phyloP scores from a whole-genome alignment of 2,329 filamentous ascomycete species.

The Magnaporthiopsis incrustans region DNA sequence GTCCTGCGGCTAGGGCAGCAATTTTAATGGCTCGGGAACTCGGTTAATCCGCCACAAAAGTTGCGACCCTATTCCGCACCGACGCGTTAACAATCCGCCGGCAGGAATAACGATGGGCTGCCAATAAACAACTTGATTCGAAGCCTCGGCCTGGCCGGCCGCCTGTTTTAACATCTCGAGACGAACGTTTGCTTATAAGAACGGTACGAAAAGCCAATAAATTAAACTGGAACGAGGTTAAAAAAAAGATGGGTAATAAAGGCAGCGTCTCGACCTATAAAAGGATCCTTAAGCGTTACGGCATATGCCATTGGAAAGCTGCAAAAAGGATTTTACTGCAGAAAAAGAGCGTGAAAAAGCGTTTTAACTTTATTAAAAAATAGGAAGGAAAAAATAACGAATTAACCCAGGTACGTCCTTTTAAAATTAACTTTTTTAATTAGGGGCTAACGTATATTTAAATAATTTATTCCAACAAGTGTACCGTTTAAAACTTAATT shows the following conservation, averaged over 20 bases:
- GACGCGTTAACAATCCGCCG: neutral
- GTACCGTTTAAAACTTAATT: neutral
- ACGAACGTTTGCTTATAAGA: no score
- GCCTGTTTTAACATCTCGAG: no score
- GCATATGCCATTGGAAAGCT: neutral
- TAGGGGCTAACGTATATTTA: neutral
- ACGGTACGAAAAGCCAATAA: no score
- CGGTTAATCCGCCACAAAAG: neutral
- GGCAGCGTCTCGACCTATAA: no score
- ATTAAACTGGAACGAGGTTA: no score
- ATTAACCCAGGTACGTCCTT: neutral
- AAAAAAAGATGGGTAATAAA: no score
- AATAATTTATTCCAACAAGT: neutral
- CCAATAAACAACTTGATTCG: neutral
- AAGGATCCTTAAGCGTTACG: no score
- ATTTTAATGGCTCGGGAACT: neutral
- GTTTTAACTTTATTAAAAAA: neutral
- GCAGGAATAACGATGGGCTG: neutral
- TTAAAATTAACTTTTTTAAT: neutral
- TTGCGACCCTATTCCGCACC: neutral
- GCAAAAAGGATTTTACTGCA: neutral
- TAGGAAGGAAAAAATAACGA: neutral
- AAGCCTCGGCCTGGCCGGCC: no score
- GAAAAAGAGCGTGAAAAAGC: neutral
- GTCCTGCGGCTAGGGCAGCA: neutral